Base-by-base conservation (phyloP, 2,329 filamentous ascomycete genomes). In the Aureobasidium melanogenum region DNA sequence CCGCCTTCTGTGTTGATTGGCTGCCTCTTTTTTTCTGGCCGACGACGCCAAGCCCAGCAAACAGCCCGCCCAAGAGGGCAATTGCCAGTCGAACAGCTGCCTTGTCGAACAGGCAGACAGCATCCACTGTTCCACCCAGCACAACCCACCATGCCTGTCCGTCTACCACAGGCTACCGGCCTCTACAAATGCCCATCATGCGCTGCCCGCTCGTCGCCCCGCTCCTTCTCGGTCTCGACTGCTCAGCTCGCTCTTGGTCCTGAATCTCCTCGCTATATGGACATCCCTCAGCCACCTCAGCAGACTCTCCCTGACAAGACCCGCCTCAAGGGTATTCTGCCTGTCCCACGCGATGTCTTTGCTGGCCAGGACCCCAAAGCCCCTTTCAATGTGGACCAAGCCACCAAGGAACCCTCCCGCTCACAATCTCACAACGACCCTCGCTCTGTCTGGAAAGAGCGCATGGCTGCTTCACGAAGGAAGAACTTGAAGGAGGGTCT, bases 221-320 rank as follows among this genome's bases (percentile, higher is more conserved):
- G 71, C 55, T 57, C 75, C 60, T 82, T 82, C 69, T 75, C 77
- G 64, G 78, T 79, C 26, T 76, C 80, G 17, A 52, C 76, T 19
- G 47, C 72, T n/a, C 67, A 69, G 62, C 71, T 70, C 52, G 75
- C 76, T 54, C 79, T 92, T 65, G 87, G 88, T 19, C 93, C 94
- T 52, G 89, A 97, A 72, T 96, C 91, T 38, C 93, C 94, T 50
- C 83, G 84, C 66, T 97, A 88, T 79, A 88, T 97, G 76, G 85
- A 90, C 66, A 80, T 97, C 60, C 93, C 92, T 51, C 80, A 81
- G 67, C 83, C 88, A 52, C 82, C 85, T n/a, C 91, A 96, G 72
- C 84, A 87, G 55, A 80, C 83, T n/a, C 74, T 77, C 44, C 75
- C 77, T 3, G 69, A 72, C 56, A 77, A 77, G 63, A 77, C 75